Base-by-base conservation (phyloP, 768 basidiomycete genomes). In the Cantharellus cinnabarinus region DNA sequence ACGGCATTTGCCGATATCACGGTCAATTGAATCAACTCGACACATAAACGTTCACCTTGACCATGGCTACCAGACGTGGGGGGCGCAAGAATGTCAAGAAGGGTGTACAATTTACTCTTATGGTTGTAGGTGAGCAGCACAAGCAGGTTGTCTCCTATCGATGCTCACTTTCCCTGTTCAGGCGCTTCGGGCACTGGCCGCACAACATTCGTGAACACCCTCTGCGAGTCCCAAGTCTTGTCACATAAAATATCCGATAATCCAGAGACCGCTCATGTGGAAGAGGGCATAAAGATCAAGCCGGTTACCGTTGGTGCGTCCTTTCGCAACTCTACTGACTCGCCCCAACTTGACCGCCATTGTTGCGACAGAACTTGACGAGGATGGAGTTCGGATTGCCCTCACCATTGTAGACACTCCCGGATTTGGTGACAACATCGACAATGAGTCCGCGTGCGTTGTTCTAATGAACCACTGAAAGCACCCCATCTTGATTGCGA, bases 191-290 rank as follows among this genome's bases (percentile, higher is more conserved):
- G 94, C 52, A 94, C 91, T 57, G 91, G 91, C 62, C 86, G 91
- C 59, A 98, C 94, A 60, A 99, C 94, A 60, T 98, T 99, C 67
- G 90, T 99, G 69, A 99, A 99, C 77, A 99, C 95, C 56, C 87
- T 99, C 61, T 93, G 91, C 76, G 94, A 99, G 75, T 83, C 85
- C 41, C 87, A 91, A 65, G 89, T 97, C 29, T 75, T 97, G 57
- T 68, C 77, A 3, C 93, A 97, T 77, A 90, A 91, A 71, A 75
- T 86, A 55, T 81, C 79, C 61, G 85, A 89, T 68, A 78, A 78
- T 63, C 86, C 93, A 5, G 83, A 85, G 65, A 79, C 79, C 15
- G 90, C 91, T 15, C 91, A 98, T 70, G 76, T 89, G 60, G 95
- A 98, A 69, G 83, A 89, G 67, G 85, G 87, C 60, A 91, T 97